Evolutionary conservation across 805 yeast genomes (phyloP).

Genomic region (Candida nonsorbophila): DNA sequence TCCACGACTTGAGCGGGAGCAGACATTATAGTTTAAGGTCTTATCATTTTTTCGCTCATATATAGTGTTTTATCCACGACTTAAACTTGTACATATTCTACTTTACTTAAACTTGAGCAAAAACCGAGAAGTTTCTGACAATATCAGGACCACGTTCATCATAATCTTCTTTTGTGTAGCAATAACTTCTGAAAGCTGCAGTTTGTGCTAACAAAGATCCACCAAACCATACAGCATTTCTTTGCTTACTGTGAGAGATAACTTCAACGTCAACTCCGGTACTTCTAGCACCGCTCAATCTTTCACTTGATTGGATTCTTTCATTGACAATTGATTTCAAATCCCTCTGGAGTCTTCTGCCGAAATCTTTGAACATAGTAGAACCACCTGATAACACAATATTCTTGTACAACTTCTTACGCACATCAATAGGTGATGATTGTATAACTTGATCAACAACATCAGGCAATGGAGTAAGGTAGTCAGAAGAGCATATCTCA

Average conservation of each 20-base stretch:
- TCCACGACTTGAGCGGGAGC: slow-evolving; percentile 34
- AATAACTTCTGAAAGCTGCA: slow-evolving; percentile 90
- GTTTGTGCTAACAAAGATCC: slow-evolving; percentile 97
- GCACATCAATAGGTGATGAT: slow-evolving; percentile 93
- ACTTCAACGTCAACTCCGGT: slow-evolving; percentile 97
- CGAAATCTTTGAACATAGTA: slow-evolving; percentile 97
- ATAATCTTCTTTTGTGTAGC: slow-evolving; percentile 95
- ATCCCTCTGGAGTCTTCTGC: slow-evolving; percentile 95
- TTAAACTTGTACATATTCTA: too few species aligned
- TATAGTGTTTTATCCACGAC: background rate
- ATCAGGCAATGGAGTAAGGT: slow-evolving; percentile 91
- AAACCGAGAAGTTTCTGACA: slow-evolving; percentile 93
- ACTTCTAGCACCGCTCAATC: slow-evolving; percentile 65
- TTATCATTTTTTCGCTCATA: background rate
- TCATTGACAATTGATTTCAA: slow-evolving; percentile 81
- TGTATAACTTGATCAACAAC: slow-evolving; percentile 95
- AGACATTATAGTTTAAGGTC: slow-evolving; percentile 12
- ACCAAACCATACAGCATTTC: slow-evolving; percentile 99
- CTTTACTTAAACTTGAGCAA: too few species aligned
- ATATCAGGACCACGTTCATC: slow-evolving; percentile 98
- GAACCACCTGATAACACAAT: slow-evolving; percentile 97
- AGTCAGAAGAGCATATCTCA: slow-evolving; percentile 93
- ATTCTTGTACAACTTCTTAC: slow-evolving; percentile 92
- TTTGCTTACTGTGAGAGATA: slow-evolving; percentile 92
- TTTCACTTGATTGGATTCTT: slow-evolving; percentile 79